phyloP scores from a whole-genome alignment of 495 filamentous ascomycete genomes.

The Symbiotaphrina buchneri region DNA sequence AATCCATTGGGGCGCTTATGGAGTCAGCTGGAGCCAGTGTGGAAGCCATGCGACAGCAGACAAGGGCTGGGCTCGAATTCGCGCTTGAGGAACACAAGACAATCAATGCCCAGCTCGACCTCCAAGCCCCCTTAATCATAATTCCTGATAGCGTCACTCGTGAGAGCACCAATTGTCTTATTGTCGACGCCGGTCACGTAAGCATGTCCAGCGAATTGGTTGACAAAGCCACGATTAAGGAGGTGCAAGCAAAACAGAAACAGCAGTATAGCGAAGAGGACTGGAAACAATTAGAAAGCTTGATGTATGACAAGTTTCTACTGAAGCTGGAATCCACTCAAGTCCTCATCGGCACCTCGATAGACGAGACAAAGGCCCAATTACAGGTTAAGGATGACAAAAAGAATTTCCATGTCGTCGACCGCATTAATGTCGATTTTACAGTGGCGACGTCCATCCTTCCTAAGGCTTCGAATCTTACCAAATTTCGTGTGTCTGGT shows the following conservation, averaged over 20 bases:
- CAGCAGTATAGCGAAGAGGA: conserved; percentile 77
- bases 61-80: conserved; percentile 84
- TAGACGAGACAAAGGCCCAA: conserved; percentile 76
- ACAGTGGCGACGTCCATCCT: conserved; percentile 80
- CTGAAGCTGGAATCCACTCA: conserved; percentile 87
- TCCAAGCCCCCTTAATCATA: conserved; percentile 90
- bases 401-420: conserved; percentile 72
- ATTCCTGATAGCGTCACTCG: conserved; percentile 78
- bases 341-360: conserved; percentile 82
- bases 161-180: conserved; percentile 61
- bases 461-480: conserved; percentile 83
- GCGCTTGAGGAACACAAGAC: conserved; percentile 95
- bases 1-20: conserved; percentile 83
- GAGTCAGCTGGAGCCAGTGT: conserved; percentile 90
- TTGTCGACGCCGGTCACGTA: conserved; percentile 88
- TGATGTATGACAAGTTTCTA: conserved; percentile 92
- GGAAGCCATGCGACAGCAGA: conserved; percentile 83
- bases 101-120: conserved; percentile 83
- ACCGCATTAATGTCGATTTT: conserved; percentile 93
- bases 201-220: conserved; percentile 85
- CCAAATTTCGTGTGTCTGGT: conserved; percentile 73
- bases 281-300: conserved; percentile 58
- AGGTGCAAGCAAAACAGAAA: conserved; percentile 78
- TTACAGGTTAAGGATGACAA: conserved; percentile 42
- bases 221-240: conserved; percentile 65